Conservation (phyloP, 192 early-diverging fungal genomes). For the Entomortierella chlamydospora region DNA sequence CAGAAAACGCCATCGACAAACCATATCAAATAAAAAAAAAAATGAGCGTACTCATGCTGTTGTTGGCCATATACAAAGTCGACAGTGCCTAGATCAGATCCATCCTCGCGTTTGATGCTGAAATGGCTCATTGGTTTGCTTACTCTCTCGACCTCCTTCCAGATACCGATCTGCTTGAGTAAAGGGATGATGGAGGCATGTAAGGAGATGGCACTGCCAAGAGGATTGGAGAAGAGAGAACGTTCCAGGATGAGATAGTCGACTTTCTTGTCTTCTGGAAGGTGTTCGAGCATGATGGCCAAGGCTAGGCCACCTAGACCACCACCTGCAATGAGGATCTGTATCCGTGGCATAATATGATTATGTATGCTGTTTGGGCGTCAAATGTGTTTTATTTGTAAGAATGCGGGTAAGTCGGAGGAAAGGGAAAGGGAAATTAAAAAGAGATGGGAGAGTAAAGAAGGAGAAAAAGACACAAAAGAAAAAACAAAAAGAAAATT, state of each 20-base stretch:
- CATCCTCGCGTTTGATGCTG: conserved; percentile 45
- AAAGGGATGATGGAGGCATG: conserved; percentile 44
- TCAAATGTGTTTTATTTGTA: not conserved
- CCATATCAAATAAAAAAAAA: not conserved
- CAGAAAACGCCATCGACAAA: too few species aligned
- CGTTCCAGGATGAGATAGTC: conserved; percentile 49
- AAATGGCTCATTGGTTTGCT: conserved; percentile 54
- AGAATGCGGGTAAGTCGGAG: not conserved
- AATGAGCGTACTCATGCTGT: conserved; percentile 13
- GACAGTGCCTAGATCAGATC: conserved; percentile 41
- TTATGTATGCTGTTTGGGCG: not conserved
- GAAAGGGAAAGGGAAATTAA: not conserved
- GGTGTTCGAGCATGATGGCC: conserved; percentile 46
- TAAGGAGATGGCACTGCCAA: conserved; percentile 44
- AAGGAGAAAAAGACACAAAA: not conserved
- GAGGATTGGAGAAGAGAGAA: conserved; percentile 17
- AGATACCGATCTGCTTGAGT: conserved; percentile 41
- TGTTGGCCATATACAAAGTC: conserved; percentile 36
- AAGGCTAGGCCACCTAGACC: conserved; percentile 36
- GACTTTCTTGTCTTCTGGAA: conserved; percentile 42
- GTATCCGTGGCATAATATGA: conserved; percentile 20
- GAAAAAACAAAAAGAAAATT: not conserved
- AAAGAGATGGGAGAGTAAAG: not conserved
- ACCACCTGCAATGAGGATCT: conserved; percentile 44
- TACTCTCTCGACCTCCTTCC: conserved; percentile 28